Evolutionary conservation across 306 rosid genomes (phyloP), one percentile per base, ranked within the genome.

Genomic region (Ziziphus jujuba): DNA sequence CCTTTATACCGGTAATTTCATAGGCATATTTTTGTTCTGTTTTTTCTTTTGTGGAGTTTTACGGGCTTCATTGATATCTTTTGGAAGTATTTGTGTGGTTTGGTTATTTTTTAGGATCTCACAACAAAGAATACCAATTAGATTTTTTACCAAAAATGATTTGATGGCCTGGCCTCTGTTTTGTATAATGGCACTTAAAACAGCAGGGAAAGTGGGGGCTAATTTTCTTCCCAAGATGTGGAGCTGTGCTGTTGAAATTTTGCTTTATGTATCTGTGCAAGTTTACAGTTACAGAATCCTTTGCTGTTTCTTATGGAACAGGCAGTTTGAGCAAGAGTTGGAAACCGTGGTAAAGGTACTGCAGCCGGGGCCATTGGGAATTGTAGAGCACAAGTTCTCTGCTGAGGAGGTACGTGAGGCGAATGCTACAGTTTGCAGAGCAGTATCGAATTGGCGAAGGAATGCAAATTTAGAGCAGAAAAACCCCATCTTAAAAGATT

Each of bases 351-450:
- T 88, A 25, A 85, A 85, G 72, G 96, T 88, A 56, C 54, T 93
- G 85, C 96, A 93, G 80, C 99, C 96, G 55, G 96, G 99, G 77
- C 96, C 97, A 19, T 63, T 95, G 70, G 99, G 99, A 67, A 85
- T 90, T 72, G 61, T 77, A 49, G 95, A 91, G 57, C 97, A 95
- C 79, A 88, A 88, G 72, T 91, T 88, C 77, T 88, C 97, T 59
- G 85, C 84, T 23, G 87, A 82, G 4, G 97, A 88, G 80, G 87
- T 88, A 52, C 59, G 47, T 23, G 72, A 66, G 81, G 96, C 96
- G 44, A 80, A 84, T 67, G 75, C 73, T 48, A 79, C 87, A 0
- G 92, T 95, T 71, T 59, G 66, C 17, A 78, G 70, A 71, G 96
- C 97, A 17, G 89, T 95, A 3, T 78, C 75, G 70, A 88, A 81